A percentile compares a stretch with the other conserved stretches of the same genome.
These are phyloP conservation scores for Punica granatum DNA, from an alignment of 345 rosid genomes.

Conservation along the genomic window DNA sequence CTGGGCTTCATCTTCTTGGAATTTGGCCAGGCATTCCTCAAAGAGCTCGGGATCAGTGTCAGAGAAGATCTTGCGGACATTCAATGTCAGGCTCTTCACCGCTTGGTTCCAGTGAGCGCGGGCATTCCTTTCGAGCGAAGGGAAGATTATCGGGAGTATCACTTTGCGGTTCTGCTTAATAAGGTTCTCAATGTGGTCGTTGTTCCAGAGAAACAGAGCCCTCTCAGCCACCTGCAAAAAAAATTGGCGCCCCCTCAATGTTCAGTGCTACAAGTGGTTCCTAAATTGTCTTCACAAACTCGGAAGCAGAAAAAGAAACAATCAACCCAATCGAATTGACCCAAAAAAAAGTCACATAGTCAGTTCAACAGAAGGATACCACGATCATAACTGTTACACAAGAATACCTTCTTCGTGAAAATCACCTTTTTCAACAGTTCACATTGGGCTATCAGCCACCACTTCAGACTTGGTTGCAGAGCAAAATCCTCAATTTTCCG, in stretches of 20 bases:
- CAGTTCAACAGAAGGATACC: neutral
- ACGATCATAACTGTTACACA: no score
- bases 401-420: no score
- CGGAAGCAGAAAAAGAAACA: neutral
- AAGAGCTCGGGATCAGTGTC: slow-evolving; percentile 66
- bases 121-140: slow-evolving; percentile 62
- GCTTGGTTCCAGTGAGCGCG: slow-evolving; percentile 80
- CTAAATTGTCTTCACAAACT: neutral
- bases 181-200: slow-evolving; percentile 76
- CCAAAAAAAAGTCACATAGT: neutral
- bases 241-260: neutral
- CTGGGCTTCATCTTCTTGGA: slow-evolving; percentile 52
- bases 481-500: neutral
- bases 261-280: neutral
- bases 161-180: slow-evolving; percentile 63
- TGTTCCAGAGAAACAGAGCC: slow-evolving; percentile 84
- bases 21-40: slow-evolving; percentile 59
- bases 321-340: neutral
- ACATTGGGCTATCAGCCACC: neutral
- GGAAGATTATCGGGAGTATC: slow-evolving; percentile 71
- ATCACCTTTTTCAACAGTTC: no score
- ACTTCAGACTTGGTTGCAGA: neutral
- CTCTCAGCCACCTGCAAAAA: slow-evolving; percentile 68
- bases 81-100: slow-evolving; percentile 67
- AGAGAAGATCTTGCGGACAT: slow-evolving; percentile 67